Evolutionary conservation across 2,329 filamentous ascomycete species (phyloP).

Genomic region (Zymoseptoria passerinii): DNA sequence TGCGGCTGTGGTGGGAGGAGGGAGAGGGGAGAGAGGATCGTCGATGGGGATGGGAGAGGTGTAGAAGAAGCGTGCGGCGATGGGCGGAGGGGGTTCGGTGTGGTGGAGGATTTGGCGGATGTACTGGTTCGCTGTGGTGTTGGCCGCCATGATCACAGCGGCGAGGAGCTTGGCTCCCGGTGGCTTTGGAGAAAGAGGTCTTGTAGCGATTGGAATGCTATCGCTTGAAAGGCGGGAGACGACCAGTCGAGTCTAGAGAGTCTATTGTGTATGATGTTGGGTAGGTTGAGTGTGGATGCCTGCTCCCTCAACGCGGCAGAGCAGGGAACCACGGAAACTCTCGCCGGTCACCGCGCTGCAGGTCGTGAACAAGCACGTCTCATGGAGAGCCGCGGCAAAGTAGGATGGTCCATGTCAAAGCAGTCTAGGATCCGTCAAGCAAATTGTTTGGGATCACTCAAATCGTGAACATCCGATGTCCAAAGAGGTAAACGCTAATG

Average conservation of each 20-base stretch:
- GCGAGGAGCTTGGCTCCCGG: too few species aligned
- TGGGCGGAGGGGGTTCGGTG: conserved; percentile 28
- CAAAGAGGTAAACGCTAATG: background rate
- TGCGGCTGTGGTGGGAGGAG: conserved; percentile 24
- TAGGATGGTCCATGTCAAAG: background rate
- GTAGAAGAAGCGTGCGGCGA: conserved; percentile 33
- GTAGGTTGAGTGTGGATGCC: background rate
- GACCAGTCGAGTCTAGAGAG: background rate
- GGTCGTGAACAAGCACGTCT: background rate
- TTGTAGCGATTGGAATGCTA: too few species aligned
- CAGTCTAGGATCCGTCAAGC: background rate
- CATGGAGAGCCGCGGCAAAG: background rate
- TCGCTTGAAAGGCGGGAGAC: background rate
- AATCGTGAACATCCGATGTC: background rate
- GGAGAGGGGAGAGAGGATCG: conserved; percentile 33
- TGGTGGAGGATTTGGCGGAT: conserved; percentile 38
- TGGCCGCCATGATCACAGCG: background rate
- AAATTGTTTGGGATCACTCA: background rate
- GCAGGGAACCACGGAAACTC: background rate
- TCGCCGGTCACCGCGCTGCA: background rate
- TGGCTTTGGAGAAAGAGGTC: too few species aligned
- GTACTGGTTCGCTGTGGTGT: conserved; percentile 33
- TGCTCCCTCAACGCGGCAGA: background rate
- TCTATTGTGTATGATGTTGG: background rate
- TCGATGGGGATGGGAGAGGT: conserved; percentile 30